Percentiles rank a stretch among this genome's conserved stretches.
Conservation (phyloP, 2,329 filamentous ascomycete genomes). For the Fusarium sp. region DNA sequence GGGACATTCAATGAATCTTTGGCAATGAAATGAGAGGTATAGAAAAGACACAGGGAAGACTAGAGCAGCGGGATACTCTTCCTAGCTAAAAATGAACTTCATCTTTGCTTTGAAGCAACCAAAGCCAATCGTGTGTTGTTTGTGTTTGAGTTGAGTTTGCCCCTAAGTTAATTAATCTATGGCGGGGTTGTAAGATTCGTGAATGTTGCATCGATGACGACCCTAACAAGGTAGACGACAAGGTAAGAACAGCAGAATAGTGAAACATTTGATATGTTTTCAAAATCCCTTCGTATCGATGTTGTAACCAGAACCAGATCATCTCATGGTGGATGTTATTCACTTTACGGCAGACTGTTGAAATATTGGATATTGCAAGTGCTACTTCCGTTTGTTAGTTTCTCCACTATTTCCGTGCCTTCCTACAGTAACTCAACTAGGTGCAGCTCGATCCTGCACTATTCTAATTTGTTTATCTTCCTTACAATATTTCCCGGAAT, state of each 20-base stretch:
- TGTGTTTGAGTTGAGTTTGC: not conserved
- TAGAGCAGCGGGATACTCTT: not conserved
- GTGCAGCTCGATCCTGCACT: not conserved
- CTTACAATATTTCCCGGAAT: not conserved
- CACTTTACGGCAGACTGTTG: not conserved
- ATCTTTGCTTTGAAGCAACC: not conserved
- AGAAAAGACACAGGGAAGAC: not conserved
- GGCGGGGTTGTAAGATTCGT: not conserved
- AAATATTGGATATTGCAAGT: not conserved
- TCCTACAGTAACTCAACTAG: not conserved
- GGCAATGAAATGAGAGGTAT: not conserved
- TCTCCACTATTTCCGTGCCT: not conserved
- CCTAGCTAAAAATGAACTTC: not conserved
- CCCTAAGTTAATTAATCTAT: not conserved
- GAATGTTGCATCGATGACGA: slow-evolving; percentile 13
- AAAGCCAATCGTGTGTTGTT: not conserved
- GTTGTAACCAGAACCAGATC: fast-evolving
- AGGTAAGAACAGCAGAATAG: not conserved
- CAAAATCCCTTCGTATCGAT: not conserved
- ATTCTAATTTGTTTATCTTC: not conserved
- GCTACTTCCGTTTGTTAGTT: not conserved
- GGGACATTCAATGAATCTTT: not conserved
- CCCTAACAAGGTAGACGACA: not conserved
- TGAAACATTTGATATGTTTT: not conserved
- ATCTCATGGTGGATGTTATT: not conserved